phyloP scores from a whole-genome alignment of 2,329 filamentous ascomycete species.

The Chrysosporium keratinophilum region DNA sequence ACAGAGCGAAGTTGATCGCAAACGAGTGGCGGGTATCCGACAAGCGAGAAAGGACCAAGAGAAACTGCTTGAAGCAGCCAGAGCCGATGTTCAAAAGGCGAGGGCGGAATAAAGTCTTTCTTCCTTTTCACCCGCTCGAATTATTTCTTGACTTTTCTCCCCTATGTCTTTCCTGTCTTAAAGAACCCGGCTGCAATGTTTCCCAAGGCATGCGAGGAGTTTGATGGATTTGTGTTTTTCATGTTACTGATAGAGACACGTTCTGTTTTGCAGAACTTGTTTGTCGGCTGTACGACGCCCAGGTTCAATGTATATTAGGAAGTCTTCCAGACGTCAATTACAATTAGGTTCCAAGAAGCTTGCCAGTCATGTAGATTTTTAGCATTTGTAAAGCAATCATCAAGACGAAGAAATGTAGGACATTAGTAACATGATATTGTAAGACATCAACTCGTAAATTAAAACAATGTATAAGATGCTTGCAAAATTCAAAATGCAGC shows the following conservation, averaged over 20 bases:
- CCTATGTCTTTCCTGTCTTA: neutral
- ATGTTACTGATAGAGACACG: neutral
- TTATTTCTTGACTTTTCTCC: neutral
- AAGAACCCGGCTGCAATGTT: neutral
- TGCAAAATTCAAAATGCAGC: too few species aligned
- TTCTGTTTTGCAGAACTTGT: neutral
- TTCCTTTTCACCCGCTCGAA: neutral
- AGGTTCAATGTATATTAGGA: conserved; percentile 3
- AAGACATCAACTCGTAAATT: too few species aligned
- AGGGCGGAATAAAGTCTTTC: conserved; percentile 22
- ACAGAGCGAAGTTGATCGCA: conserved; percentile 31
- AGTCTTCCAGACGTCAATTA: neutral
- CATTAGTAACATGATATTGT: too few species aligned
- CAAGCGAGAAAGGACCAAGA: conserved; percentile 39
- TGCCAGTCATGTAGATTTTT: neutral
- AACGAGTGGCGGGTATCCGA: conserved; percentile 29
- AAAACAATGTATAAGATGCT: too few species aligned
- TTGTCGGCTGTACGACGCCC: neutral
- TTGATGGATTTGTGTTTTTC: neutral
- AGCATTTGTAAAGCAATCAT: too few species aligned
- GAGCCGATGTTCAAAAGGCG: conserved; percentile 36
- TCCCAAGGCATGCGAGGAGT: neutral
- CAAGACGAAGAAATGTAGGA: too few species aligned
- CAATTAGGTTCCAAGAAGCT: neutral
- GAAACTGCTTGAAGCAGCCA: conserved; percentile 36